A percentile compares a stretch with the other conserved stretches of the same genome.
phyloP scores from a whole-genome alignment of 768 basidiomycete genomes.

The Royoungia palumana region DNA sequence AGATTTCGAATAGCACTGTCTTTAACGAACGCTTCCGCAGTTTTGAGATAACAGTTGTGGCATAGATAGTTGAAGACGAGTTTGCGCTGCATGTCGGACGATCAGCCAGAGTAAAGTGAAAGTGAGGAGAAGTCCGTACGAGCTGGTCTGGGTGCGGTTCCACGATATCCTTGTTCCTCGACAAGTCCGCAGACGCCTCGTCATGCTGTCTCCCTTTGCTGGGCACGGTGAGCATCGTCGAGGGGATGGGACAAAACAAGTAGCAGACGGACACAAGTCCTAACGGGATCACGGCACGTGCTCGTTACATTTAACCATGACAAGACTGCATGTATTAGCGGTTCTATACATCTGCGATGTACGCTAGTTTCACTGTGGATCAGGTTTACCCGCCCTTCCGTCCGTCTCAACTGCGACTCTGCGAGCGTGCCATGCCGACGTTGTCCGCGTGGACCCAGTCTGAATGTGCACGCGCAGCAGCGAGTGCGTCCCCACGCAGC shows the following conservation, averaged over 20 bases:
- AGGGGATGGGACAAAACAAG: neutral
- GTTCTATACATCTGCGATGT: neutral
- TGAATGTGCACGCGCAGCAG: constrained; percentile 26
- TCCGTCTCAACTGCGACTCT: constrained; percentile 37
- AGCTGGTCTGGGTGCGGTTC: constrained; percentile 43
- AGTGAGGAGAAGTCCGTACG: constrained; percentile 28
- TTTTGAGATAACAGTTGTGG: constrained; percentile 68
- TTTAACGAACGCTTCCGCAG: constrained; percentile 63
- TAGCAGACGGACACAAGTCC: neutral
- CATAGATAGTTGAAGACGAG: constrained; percentile 76
- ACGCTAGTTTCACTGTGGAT: neutral
- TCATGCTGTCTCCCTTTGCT: constrained; percentile 17
- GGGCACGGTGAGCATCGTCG: constrained; percentile 18
- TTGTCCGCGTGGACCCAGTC: constrained; percentile 22
- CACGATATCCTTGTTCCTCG: constrained; percentile 24
- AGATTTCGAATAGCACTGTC: constrained; percentile 62
- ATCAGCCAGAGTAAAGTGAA: constrained; percentile 3
- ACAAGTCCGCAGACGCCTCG: constrained; percentile 1
- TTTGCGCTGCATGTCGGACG: constrained; percentile 43
- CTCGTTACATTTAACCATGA: constrained; percentile 1
- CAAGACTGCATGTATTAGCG: neutral
- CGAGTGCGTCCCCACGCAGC: constrained; percentile 40
- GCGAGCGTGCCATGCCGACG: constrained; percentile 26
- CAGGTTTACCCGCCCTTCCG: neutral
- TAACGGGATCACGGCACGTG: constrained; percentile 13